Conservation (phyloP, 306 rosid species). For the Cicer bijugum region DNA sequence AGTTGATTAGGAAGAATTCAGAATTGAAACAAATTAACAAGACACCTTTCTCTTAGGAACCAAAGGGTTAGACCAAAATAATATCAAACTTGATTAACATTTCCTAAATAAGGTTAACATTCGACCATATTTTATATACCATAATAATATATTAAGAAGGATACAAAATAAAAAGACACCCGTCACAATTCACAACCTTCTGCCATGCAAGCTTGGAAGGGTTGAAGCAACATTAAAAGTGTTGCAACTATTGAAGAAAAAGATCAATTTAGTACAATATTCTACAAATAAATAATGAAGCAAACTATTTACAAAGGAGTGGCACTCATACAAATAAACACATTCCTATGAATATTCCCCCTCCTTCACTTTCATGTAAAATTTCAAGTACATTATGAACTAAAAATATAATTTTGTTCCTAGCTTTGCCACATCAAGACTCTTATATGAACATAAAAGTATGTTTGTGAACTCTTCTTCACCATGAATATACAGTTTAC, state of each 20-base stretch:
- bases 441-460: conserved; percentile 39
- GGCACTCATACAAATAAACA: conserved; percentile 47
- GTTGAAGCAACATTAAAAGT: conserved; percentile 33
- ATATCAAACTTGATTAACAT: too few species aligned
- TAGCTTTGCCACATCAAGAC: conserved; percentile 41
- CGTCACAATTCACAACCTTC: neutral
- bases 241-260: conserved; percentile 44
- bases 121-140: too few species aligned
- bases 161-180: neutral
- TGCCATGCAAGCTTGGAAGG: neutral
- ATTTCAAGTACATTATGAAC: conserved; percentile 39
- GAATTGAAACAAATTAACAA: too few species aligned
- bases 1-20: too few species aligned
- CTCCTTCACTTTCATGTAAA: conserved; percentile 45
- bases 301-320: conserved; percentile 66
- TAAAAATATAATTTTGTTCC: conserved; percentile 42
- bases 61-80: too few species aligned
- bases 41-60: too few species aligned
- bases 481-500: conserved; percentile 22
- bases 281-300: conserved; percentile 58
- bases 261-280: conserved; percentile 47
- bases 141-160: neutral
- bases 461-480: conserved; percentile 38
- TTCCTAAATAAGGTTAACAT: too few species aligned
- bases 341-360: conserved; percentile 45